These are phyloP conservation scores for Chlorella ohadii DNA, from an alignment of 139 green algal genomes.

Conservation along the genomic window DNA sequence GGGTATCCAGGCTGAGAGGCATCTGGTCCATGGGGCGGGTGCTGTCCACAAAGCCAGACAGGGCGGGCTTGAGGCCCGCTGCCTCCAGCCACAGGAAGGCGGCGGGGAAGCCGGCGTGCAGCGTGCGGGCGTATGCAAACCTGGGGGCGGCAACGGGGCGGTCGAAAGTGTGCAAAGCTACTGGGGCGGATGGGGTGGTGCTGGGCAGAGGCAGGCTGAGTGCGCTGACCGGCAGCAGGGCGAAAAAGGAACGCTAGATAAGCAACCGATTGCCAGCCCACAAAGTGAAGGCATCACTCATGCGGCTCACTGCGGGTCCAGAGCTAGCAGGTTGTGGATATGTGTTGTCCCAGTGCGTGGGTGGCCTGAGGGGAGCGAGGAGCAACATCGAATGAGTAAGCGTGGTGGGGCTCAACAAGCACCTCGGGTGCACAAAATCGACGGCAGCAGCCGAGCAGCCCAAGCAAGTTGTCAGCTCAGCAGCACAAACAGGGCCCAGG, in stretches of 20 bases:
- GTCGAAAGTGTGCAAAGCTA: not conserved
- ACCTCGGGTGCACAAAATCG: too few species aligned
- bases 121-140: conserved; percentile 68
- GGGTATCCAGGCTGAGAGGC: conserved; percentile 51
- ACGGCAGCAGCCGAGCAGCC: too few species aligned
- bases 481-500: not conserved
- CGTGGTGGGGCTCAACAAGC: too few species aligned
- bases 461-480: too few species aligned
- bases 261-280: too few species aligned
- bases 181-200: not conserved
- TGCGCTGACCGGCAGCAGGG: too few species aligned
- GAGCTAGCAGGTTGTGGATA: conserved; percentile 72
- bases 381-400: too few species aligned
- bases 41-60: conserved; percentile 53
- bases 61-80: conserved; percentile 37
- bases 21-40: conserved; percentile 81
- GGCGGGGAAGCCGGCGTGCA: conserved; percentile 70
- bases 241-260: too few species aligned
- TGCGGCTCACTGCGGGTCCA: conserved; percentile 34
- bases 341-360: conserved; percentile 77
- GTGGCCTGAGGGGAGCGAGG: conserved; percentile 30
- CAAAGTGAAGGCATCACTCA: not conserved
- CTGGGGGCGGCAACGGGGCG: not conserved
- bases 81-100: conserved; percentile 59
- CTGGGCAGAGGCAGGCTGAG: too few species aligned